These are phyloP conservation scores for Fusarium palustre DNA, from an alignment of 2,329 filamentous ascomycete genomes.

Conservation along the genomic window DNA sequence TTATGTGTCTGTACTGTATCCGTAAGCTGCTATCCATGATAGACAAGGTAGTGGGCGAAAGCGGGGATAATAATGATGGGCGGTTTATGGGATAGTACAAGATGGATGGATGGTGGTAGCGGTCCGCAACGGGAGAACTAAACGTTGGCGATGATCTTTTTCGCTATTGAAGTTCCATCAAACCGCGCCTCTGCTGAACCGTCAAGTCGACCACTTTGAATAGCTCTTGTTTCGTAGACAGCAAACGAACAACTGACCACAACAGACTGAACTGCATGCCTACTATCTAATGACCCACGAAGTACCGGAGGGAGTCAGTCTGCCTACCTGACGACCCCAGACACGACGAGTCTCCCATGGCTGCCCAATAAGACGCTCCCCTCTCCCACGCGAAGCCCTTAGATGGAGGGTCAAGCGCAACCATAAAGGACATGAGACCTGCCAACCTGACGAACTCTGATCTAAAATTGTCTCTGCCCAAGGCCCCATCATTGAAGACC, in stretches of 20 bases:
- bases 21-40: constrained; percentile 13
- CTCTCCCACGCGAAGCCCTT: constrained; percentile 43
- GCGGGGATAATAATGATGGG: constrained; percentile 35
- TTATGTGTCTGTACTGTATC: neutral
- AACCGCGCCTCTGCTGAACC: constrained; percentile 1
- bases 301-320: constrained; percentile 30
- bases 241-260: constrained; percentile 15
- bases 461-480: constrained; percentile 33
- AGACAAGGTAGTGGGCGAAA: constrained; percentile 29
- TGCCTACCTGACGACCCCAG: constrained; percentile 36
- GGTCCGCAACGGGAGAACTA: constrained; percentile 43
- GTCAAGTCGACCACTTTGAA: constrained; percentile 1
- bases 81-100: constrained; percentile 9
- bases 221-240: neutral
- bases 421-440: constrained; percentile 46
- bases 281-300: constrained; percentile 21
- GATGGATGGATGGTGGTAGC: constrained; percentile 39
- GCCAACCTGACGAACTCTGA: constrained; percentile 34
- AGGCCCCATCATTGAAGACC: constrained; percentile 19
- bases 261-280: constrained; percentile 5
- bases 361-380: constrained; percentile 43
- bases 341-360: constrained; percentile 38
- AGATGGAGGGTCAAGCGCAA: constrained; percentile 46
- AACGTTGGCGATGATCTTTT: constrained; percentile 32
- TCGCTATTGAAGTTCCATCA: neutral